Evolutionary conservation across 305 asterid genomes (phyloP).

Genomic region (Fraxinus platypoda): DNA sequence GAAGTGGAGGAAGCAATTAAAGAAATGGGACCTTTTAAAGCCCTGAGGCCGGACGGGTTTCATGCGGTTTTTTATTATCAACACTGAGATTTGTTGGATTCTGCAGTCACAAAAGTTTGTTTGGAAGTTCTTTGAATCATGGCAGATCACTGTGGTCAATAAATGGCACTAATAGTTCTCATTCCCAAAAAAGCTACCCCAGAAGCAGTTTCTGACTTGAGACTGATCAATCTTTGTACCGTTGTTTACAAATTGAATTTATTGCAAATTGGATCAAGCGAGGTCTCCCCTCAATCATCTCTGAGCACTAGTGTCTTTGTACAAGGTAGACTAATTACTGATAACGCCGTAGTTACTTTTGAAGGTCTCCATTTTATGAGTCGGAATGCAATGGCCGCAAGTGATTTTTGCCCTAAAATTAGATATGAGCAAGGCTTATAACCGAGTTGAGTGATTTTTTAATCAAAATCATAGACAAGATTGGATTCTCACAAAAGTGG

Average conservation of each 20-base stretch:
- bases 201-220: neutral
- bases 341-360: neutral
- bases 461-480: neutral
- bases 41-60: neutral
- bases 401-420: neutral
- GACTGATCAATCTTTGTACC: neutral
- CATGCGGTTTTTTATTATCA: neutral
- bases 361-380: neutral
- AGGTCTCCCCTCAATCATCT: neutral
- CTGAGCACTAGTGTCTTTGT: neutral
- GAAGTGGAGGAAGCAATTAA: neutral
- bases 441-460: neutral
- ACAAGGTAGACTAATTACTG: neutral
- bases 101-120: neutral
- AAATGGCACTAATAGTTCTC: neutral
- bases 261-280: neutral
- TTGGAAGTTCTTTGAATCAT: neutral
- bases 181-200: neutral
- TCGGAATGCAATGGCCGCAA: neutral
- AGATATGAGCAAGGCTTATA: neutral
- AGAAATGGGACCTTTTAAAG: neutral
- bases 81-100: neutral
- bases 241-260: neutral
- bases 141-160: neutral
- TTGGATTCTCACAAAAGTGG: neutral